A percentile compares a stretch with the other conserved stretches of the same genome.
phyloP scores from a whole-genome alignment of 345 rosid genomes.

The Passiflora organensis region DNA sequence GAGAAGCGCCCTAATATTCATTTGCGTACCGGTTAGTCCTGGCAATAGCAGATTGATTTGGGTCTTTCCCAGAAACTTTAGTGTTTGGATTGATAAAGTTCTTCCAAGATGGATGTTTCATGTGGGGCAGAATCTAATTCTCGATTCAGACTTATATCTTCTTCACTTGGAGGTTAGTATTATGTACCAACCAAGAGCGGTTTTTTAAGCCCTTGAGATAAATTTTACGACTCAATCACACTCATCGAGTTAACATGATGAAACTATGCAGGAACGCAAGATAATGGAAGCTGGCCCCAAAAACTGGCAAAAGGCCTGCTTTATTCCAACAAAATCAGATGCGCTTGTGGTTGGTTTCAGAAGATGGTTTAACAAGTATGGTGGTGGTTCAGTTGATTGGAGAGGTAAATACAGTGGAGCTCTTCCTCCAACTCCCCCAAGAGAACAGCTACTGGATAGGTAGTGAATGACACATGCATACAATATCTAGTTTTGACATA shows the following conservation, averaged over 20 bases:
- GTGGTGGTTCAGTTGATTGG: constrained; percentile 65
- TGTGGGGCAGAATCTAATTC: constrained; percentile 61
- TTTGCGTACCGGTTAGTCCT: constrained; percentile 86
- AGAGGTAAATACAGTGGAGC: constrained; percentile 52
- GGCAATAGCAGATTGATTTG: constrained; percentile 87
- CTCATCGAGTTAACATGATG: too few species aligned
- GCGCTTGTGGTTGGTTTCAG: constrained; percentile 67
- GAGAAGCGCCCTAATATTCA: constrained; percentile 55
- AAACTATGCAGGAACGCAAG: constrained; percentile 66
- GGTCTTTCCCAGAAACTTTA: constrained; percentile 72
- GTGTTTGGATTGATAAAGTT: constrained; percentile 58
- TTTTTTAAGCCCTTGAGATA: too few species aligned
- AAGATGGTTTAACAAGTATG: constrained; percentile 69
- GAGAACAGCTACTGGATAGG: constrained; percentile 83
- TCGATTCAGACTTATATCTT: constrained; percentile 84
- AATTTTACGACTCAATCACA: too few species aligned
- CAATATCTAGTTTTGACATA: neutral
- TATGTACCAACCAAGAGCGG: too few species aligned
- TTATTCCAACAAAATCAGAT: constrained; percentile 73
- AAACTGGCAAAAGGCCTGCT: constrained; percentile 89
- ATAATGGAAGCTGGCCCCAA: constrained; percentile 57
- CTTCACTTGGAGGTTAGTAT: constrained; percentile 90
- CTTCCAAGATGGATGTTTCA: constrained; percentile 88
- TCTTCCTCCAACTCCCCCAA: constrained; percentile 71
- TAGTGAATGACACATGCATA: constrained; percentile 9